Evolutionary conservation across 257 asterid species (phyloP).

Genomic region (Echites panduratus): DNA sequence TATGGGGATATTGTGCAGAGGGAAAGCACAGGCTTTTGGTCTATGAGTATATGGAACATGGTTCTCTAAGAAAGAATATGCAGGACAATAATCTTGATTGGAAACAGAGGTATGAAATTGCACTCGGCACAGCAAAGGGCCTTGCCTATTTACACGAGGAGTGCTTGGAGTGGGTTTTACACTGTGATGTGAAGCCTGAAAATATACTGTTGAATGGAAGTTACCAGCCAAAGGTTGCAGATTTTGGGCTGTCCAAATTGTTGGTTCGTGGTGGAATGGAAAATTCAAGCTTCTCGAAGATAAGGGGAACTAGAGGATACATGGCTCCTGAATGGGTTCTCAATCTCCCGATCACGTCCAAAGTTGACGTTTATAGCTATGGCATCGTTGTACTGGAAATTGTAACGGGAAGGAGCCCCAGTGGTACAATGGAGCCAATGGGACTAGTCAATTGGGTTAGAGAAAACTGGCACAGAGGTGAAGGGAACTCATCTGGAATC

Average conservation of each 20-base stretch:
- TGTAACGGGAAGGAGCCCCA: slow-evolving; percentile 25
- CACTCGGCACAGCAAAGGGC: slow-evolving; percentile 35
- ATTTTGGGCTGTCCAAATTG: slow-evolving; percentile 37
- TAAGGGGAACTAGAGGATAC: slow-evolving; percentile 44
- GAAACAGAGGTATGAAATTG: slow-evolving; percentile 31
- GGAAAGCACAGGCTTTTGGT: slow-evolving; percentile 32
- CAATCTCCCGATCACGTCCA: slow-evolving; percentile 35
- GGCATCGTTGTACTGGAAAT: slow-evolving; percentile 40
- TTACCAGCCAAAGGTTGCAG: slow-evolving; percentile 35
- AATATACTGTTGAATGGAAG: slow-evolving; percentile 33
- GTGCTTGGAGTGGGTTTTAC: slow-evolving; percentile 43
- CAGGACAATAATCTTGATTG: slow-evolving; percentile 25
- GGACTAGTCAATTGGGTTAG: slow-evolving; percentile 27
- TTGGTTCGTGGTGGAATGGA: slow-evolving; percentile 12
- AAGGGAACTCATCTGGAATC: neutral
- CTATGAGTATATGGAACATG: slow-evolving; percentile 34
- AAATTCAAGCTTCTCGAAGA: slow-evolving; percentile 18
- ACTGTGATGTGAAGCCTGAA: slow-evolving; percentile 49
- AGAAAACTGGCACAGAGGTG: slow-evolving; percentile 16
- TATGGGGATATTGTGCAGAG: slow-evolving; percentile 32
- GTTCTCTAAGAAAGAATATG: slow-evolving; percentile 26
- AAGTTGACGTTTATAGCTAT: slow-evolving; percentile 43
- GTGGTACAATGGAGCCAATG: slow-evolving; percentile 14
- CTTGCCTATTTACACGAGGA: slow-evolving; percentile 47
- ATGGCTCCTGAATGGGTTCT: slow-evolving; percentile 52